A percentile compares a stretch with the other conserved stretches of the same genome.
These are phyloP conservation scores for Castanea sativa DNA, from an alignment of 306 rosid species.

Conservation along the genomic window DNA sequence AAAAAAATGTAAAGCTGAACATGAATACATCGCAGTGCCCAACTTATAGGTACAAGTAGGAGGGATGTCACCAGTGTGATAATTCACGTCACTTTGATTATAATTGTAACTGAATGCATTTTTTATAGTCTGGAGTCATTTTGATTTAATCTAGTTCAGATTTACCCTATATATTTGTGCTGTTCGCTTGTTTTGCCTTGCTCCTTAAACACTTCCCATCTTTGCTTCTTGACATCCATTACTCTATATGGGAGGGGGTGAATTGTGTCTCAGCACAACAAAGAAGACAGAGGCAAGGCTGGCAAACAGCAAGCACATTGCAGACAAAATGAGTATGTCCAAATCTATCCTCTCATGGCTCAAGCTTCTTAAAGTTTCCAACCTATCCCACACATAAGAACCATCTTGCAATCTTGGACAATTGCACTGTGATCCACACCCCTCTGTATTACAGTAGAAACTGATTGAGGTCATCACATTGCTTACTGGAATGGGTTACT, in stretches of 20 bases:
- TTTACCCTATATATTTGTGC: neutral
- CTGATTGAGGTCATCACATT: slow-evolving; percentile 15
- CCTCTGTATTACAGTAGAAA: neutral
- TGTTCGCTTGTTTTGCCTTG: neutral
- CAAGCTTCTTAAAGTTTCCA: neutral
- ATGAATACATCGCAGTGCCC: neutral
- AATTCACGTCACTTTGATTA: too few species aligned
- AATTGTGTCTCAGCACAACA: slow-evolving; percentile 9
- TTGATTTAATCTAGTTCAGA: neutral
- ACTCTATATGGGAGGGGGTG: neutral
- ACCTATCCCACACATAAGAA: slow-evolving; percentile 1
- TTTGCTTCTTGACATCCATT: neutral
- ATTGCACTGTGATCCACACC: neutral
- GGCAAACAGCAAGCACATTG: slow-evolving; percentile 13
- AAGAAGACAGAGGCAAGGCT: slow-evolving; percentile 2
- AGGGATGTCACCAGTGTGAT: too few species aligned
- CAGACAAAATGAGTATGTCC: slow-evolving; percentile 10
- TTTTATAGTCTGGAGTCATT: neutral
- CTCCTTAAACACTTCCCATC: neutral
- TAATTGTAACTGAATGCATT: neutral
- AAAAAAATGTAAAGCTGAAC: neutral
- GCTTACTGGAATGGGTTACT: slow-evolving; percentile 8
- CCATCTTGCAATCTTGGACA: slow-evolving; percentile 8
- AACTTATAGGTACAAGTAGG: neutral
- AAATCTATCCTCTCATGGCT: neutral